Evolutionary conservation across 2,329 filamentous ascomycete genomes (phyloP).

Genomic region (Neofusicoccum laricinum): DNA sequence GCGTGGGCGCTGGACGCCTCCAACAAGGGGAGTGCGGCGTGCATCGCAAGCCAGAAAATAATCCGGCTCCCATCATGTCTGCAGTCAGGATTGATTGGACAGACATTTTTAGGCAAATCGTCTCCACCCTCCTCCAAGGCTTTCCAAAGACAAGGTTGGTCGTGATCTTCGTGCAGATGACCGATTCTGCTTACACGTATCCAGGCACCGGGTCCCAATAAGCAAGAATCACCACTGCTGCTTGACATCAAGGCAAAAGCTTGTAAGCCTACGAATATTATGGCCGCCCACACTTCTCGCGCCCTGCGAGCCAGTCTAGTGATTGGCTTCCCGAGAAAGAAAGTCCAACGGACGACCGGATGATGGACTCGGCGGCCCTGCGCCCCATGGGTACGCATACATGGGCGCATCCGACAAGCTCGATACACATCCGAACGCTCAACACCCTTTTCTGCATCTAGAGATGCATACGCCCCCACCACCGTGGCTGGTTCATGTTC

Average conservation of each 20-base stretch:
- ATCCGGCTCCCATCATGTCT: not conserved
- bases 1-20: not conserved
- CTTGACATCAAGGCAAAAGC: not conserved
- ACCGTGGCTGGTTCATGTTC: not conserved
- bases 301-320: not conserved
- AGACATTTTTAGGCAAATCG: not conserved
- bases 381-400: not conserved
- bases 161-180: constrained; percentile 3
- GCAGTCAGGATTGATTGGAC: not conserved
- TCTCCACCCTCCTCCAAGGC: not conserved
- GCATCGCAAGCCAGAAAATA: not conserved
- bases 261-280: not conserved
- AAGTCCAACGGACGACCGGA: not conserved
- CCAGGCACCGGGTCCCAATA: not conserved
- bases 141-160: not conserved
- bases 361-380: not conserved
- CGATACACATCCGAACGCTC: not conserved
- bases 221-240: constrained; percentile 1
- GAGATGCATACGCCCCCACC: not conserved
- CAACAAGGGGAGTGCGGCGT: not conserved
- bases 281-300: not conserved
- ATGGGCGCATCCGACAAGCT: not conserved
- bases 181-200: not conserved
- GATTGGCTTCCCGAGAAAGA: not conserved
- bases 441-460: not conserved